Evolutionary conservation across 2,329 filamentous ascomycete species (phyloP), one percentile per base, ranked within the genome.

Genomic region (Diaporthe ampelina): DNA sequence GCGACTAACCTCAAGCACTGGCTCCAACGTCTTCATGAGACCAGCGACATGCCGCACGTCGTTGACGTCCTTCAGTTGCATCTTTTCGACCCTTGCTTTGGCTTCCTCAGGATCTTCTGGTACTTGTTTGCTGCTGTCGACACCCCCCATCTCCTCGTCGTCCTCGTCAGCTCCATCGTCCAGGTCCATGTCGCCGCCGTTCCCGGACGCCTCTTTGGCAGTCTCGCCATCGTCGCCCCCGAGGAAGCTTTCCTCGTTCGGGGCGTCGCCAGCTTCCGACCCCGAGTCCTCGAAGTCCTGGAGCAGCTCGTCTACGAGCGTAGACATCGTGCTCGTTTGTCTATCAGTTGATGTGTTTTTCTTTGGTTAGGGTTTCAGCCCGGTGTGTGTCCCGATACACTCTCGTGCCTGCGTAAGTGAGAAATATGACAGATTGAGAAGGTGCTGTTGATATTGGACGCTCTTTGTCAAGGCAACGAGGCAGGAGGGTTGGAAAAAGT

Each of bases 211-310:
- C 73, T 77, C 79, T 78, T 80, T 80, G 68, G 81, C 77, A 72
- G 83, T 81, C 24, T 84, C 81, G 40, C 85, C 83, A 69, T 85
- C 83, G 54, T 87, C 83, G 70, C 84, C 82, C 70, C 85, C 85
- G 77, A 88, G 84, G 37, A 84, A 80, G 43, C 80, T 82, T 76
- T 87, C 85, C 69, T 88, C 86, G 73, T 90, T 86, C 61, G 88
- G 87, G 43, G 90, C 87, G 48, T 91, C 90, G 76, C 93, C 92
- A 50, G 89, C 91, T 79, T 97, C 94, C 70, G 94, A 94, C 69
- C 92, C 95, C 8, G 92, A 94, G 81, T 97, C 94, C 79, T 95
- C 95, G 77, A 97, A 97, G 82, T 97, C 95, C 80, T 97, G 94
- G 79, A 98, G 88, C 15, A 99, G 90, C 82, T 98, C 96, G 80